These are phyloP conservation scores for Trichoderma oligosporum DNA, from an alignment of 2,329 filamentous ascomycete genomes.

Conservation along the genomic window DNA sequence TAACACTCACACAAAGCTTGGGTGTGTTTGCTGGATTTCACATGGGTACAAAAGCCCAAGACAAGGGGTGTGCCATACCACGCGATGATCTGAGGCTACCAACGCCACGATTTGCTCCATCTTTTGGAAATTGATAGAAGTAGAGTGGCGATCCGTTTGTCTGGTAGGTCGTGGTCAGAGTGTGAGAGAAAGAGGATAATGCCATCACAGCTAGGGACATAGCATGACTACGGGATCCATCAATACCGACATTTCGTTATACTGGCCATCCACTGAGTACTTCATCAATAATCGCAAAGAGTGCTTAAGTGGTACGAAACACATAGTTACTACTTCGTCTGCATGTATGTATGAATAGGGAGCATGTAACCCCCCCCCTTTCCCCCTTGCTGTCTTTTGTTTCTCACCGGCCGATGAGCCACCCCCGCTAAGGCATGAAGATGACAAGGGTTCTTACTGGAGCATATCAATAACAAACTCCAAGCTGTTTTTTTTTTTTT, in stretches of 20 bases:
- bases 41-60: conserved; percentile 1
- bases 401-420: conserved; percentile 6
- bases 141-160: neutral
- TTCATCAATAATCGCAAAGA: neutral
- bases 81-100: conserved; percentile 23
- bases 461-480: too few relatives aligned
- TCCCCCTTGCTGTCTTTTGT: conserved; percentile 5
- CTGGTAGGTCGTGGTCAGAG: neutral
- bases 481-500: too few relatives aligned
- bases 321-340: neutral
- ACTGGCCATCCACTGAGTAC: neutral
- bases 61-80: conserved; percentile 20
- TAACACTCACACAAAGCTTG: neutral
- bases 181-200: neutral
- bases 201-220: too few relatives aligned
- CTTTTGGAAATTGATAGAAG: neutral
- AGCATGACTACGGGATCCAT: neutral
- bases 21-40: neutral
- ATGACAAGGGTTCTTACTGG: conserved; percentile 14
- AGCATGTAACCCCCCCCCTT: conserved; percentile 5
- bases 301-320: conserved; percentile 2
- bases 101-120: conserved; percentile 21
- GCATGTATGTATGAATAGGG: neutral
- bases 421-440: conserved; percentile 9
- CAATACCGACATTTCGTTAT: neutral